A percentile compares a stretch with the other conserved stretches of the same genome.
Evolutionary conservation across 2,329 filamentous ascomycete species (phyloP).

Genomic region (Sporothrix schenckii): DNA sequence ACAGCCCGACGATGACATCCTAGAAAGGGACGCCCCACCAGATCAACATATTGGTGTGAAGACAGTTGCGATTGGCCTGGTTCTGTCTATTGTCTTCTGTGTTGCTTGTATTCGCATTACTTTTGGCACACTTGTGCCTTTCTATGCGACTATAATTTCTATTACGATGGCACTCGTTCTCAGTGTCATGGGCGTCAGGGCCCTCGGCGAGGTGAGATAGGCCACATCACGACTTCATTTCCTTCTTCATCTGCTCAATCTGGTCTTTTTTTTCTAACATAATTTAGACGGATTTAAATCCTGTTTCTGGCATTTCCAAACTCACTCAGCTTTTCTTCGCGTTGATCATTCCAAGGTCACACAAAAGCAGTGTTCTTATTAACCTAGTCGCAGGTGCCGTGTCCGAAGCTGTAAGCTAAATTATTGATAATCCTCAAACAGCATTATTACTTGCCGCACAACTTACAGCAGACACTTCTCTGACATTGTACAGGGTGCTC

Average conservation of each 20-base stretch:
- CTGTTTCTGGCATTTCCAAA: slow-evolving; percentile 95
- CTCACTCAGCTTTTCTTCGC: slow-evolving; percentile 95
- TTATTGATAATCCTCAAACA: not conserved
- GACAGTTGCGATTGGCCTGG: slow-evolving; percentile 73
- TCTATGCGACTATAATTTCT: slow-evolving; percentile 73
- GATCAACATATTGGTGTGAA: slow-evolving; percentile 77
- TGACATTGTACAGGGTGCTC: slow-evolving; percentile 61
- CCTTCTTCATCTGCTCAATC: not conserved
- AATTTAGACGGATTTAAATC: slow-evolving; percentile 79
- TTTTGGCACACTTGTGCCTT: slow-evolving; percentile 77
- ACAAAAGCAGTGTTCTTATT: slow-evolving; percentile 86
- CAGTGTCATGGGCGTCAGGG: slow-evolving; percentile 73
- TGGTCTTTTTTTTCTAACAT: not conserved
- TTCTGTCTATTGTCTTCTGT: slow-evolving; percentile 77
- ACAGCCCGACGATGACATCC: slow-evolving; percentile 24
- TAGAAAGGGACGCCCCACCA: slow-evolving; percentile 76
- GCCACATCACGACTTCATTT: not conserved
- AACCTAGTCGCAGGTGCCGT: slow-evolving; percentile 94
- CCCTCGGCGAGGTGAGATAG: slow-evolving; percentile 60
- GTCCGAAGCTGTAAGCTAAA: slow-evolving; percentile 40
- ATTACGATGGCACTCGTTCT: slow-evolving; percentile 81
- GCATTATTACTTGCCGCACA: not conserved
- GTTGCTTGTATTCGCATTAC: slow-evolving; percentile 78
- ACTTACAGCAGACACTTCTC: slow-evolving; percentile 64
- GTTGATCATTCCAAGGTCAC: slow-evolving; percentile 76